Evolutionary conservation across 2,329 filamentous ascomycete species (phyloP).

Genomic region (Helminthosporium solani): DNA sequence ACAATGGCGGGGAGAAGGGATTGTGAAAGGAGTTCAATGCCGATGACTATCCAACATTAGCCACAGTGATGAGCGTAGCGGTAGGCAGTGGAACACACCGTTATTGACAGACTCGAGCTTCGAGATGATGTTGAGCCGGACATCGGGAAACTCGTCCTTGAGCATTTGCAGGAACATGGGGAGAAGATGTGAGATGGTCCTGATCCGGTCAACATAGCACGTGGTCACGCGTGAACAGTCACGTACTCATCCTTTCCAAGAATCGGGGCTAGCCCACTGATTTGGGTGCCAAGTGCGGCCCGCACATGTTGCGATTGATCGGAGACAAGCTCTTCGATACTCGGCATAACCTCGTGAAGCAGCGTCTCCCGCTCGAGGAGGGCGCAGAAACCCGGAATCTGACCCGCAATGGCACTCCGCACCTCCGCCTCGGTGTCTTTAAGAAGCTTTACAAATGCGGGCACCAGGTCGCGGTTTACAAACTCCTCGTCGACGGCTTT

Average conservation of each 20-base stretch:
- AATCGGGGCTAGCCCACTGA: conserved; percentile 93
- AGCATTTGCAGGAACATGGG: conserved; percentile 99
- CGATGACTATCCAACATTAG: conserved; percentile 68
- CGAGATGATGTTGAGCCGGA: conserved; percentile 98
- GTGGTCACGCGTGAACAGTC: conserved; percentile 20
- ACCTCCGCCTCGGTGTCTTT: conserved; percentile 99
- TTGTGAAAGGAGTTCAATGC: conserved; percentile 94
- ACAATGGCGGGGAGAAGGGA: conserved; percentile 96
- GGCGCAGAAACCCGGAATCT: conserved; percentile 96
- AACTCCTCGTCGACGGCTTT: conserved; percentile 98
- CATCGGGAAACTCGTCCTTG: conserved; percentile 98
- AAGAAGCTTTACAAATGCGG: conserved; percentile 93
- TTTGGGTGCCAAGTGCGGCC: conserved; percentile 91
- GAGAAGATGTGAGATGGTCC: conserved; percentile 92
- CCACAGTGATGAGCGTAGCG: not conserved
- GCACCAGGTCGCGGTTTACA: conserved; percentile 87
- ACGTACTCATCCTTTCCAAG: conserved; percentile 94
- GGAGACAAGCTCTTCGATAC: conserved; percentile 91
- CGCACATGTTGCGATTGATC: conserved; percentile 97
- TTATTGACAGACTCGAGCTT: conserved; percentile 98
- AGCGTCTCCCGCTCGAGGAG: conserved; percentile 85
- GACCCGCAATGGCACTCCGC: conserved; percentile 91
- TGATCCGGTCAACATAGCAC: conserved; percentile 43
- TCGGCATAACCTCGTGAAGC: conserved; percentile 94
- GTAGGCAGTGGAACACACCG: conserved; percentile 55